Conservation (phyloP, 139 green algal species). For the Monoraphidium neglectum region DNA sequence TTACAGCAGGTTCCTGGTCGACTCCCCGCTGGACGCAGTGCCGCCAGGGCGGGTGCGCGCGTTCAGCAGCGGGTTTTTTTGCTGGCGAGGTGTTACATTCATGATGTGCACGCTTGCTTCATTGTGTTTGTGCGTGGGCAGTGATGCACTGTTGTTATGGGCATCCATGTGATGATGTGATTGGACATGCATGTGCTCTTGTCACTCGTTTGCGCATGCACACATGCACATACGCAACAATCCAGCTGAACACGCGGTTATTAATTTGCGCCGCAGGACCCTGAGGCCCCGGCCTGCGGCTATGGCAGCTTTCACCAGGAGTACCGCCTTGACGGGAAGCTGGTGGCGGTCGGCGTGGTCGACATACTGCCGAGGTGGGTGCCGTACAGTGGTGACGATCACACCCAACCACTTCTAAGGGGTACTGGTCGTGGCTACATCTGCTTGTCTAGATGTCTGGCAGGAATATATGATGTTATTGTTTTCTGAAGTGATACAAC, state of each 20-base stretch:
- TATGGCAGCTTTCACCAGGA: constrained; percentile 93
- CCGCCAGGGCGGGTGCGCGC: background rate
- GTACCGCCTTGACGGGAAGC: constrained; percentile 87
- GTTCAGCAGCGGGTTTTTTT: too few species aligned
- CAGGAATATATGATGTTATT: background rate
- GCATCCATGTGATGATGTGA: too few species aligned
- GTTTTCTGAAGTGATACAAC: background rate
- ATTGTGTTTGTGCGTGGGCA: too few species aligned
- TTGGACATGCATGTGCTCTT: too few species aligned
- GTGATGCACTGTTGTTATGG: too few species aligned
- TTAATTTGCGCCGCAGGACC: constrained; percentile 17
- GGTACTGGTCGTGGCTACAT: background rate
- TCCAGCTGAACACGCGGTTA: too few species aligned
- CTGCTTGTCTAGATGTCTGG: background rate
- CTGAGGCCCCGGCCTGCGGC: constrained; percentile 36
- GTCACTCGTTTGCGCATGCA: too few species aligned
- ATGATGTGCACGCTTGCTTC: too few species aligned
- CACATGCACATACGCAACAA: too few species aligned
- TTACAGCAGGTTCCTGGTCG: constrained; percentile 44
- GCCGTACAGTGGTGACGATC: too few species aligned
- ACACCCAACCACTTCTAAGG: background rate
- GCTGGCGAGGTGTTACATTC: too few species aligned
- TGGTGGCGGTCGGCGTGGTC: constrained; percentile 91
- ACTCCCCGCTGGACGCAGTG: constrained; percentile 22
- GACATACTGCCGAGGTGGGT: constrained; percentile 77